Evolutionary conservation across 1,284 basidiomycete genomes (phyloP).

Genomic region (Puccinia triticina): DNA sequence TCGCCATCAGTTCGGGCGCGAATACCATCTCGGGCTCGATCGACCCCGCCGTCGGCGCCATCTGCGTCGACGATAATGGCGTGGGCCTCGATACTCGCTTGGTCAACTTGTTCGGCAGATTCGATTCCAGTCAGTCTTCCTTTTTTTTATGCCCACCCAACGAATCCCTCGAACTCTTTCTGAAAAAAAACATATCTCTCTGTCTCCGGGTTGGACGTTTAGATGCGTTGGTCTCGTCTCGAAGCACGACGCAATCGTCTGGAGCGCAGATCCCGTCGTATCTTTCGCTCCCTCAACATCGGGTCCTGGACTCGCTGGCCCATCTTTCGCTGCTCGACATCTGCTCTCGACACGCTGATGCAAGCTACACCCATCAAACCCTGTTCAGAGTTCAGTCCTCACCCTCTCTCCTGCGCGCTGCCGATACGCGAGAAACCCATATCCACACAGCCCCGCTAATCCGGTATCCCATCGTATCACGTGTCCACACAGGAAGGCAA

Average conservation of each 20-base stretch:
- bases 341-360: constrained; percentile 14
- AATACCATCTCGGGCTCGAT: constrained; percentile 21
- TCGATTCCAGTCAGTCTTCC: constrained; percentile 23
- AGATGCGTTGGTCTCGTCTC: neutral
- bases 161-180: neutral
- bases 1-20: constrained; percentile 11
- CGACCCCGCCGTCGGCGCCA: neutral
- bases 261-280: neutral
- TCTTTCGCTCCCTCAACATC: constrained; percentile 12
- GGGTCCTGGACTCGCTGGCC: constrained; percentile 11
- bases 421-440: neutral
- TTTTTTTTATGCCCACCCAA: neutral
- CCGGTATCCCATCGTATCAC: neutral
- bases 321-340: constrained; percentile 41
- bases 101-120: constrained; percentile 18
- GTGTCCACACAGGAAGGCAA: constrained; percentile 20
- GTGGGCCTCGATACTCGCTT: neutral
- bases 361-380: constrained; percentile 31
- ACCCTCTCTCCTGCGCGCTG: neutral
- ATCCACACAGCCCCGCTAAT: neutral
- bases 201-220: neutral
- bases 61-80: constrained; percentile 36
- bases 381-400: constrained; percentile 35
- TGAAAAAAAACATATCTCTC: neutral
- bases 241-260: neutral